Evolutionary conservation across 2,329 filamentous ascomycete species (phyloP).

Genomic region (Trichoderma sp.): DNA sequence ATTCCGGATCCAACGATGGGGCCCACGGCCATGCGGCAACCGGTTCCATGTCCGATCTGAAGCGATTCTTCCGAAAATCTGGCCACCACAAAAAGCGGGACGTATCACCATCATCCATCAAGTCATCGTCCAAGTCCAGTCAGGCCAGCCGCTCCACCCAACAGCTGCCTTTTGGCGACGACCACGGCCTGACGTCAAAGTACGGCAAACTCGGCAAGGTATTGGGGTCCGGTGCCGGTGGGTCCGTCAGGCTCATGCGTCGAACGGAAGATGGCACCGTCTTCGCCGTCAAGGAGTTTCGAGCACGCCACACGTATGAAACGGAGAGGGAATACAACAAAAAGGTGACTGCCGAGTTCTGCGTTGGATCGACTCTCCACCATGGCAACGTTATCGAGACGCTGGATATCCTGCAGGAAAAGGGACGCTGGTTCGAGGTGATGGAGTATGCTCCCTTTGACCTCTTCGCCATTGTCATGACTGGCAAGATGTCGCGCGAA

Average conservation of each 20-base stretch:
- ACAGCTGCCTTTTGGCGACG: conserved; percentile 87
- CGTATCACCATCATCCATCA: conserved; percentile 59
- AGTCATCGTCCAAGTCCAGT: conserved; percentile 46
- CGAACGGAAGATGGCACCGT: conserved; percentile 88
- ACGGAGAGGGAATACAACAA: conserved; percentile 95
- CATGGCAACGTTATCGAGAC: conserved; percentile 99
- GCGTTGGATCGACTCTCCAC: conserved; percentile 93
- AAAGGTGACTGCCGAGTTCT: conserved; percentile 97
- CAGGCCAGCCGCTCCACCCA: conserved; percentile 45
- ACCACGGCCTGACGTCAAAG: conserved; percentile 85
- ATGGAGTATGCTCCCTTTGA: conserved; percentile 99
- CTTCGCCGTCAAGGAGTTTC: conserved; percentile 97
- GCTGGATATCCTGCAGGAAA: conserved; percentile 93
- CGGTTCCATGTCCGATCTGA: conserved; percentile 90
- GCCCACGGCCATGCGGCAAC: conserved; percentile 43
- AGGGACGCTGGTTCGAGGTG: conserved; percentile 93
- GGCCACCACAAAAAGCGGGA: conserved; percentile 73
- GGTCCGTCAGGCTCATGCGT: conserved; percentile 92
- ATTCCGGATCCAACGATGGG: conserved; percentile 19
- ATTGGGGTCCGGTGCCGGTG: conserved; percentile 88
- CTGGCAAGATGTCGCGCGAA: conserved; percentile 90
- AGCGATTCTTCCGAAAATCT: conserved; percentile 90
- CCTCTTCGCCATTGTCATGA: conserved; percentile 98
- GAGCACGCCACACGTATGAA: conserved; percentile 88
- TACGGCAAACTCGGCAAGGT: conserved; percentile 97